Evolutionary conservation across 805 yeast genomes (phyloP), one percentile per base, ranked within the genome.

Genomic region (Lipomyces kockii): DNA sequence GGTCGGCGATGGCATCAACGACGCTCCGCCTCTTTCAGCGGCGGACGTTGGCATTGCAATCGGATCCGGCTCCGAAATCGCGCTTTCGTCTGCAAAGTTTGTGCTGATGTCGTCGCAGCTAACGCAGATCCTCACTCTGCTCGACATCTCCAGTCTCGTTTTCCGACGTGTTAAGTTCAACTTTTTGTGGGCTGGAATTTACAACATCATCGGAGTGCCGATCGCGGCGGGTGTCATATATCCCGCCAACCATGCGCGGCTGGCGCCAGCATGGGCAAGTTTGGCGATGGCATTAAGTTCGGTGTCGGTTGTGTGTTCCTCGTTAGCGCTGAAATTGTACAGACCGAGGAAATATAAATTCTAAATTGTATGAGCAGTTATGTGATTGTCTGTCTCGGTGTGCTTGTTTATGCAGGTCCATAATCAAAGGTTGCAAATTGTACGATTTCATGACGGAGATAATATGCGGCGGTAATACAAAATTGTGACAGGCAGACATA

Each of bases 281-380:
- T 85, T 88, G 14, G 90, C 97, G 0, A 95, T 95, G 98, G 97
- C 97, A 0, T 83, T 92, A 74, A 91, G 97, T 71, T 91, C 97
- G 0, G 88, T 92, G 1, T 90, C 97, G 73, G 98, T 94, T 27
- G 93, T 95, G 34, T 74, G 89, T 58, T 90, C 90, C 69, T 92
- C 97, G 0, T 80, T 94, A 67, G 76, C 86, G 73, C 81, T 94
- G 73, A 90, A 89, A 75, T 79, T 80, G 58, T 92, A 74, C 73
- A 64, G 65, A 49, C 71, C 72, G 17, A 63, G 54, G 64, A 69
- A 69, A 61, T 69, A 65, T 37, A 43, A 32, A 61, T 49, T 34
- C 60, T 52, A 52, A 52, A 14, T 22, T 7, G 55, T 29, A 43
- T 43, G 22, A 17, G 20, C 2, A 43, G 49, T 17, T 17, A 17